Percentiles rank a stretch among this genome's conserved stretches.
These are phyloP conservation scores for Aureobasidium lini DNA, from an alignment of 2,329 filamentous ascomycete species.

Conservation along the genomic window DNA sequence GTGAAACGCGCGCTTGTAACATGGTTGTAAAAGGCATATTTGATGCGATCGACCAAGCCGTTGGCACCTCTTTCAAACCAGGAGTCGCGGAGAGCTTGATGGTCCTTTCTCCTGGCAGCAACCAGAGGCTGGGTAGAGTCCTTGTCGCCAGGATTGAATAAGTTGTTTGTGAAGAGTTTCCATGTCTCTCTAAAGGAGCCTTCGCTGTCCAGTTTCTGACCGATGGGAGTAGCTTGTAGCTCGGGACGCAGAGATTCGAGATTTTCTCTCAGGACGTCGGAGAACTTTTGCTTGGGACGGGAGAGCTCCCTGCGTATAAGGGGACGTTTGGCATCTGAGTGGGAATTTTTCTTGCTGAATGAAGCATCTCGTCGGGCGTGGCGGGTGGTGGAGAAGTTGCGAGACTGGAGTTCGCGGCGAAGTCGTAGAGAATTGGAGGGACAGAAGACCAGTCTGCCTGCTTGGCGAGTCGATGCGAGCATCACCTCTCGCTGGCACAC, in stretches of 20 bases:
- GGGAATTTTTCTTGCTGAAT: neutral
- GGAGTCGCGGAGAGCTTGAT: neutral
- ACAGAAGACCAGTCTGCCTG: constrained; percentile 34
- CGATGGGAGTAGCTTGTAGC: constrained; percentile 25
- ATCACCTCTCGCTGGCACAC: constrained; percentile 7
- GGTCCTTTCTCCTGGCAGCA: neutral
- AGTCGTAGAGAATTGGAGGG: constrained; percentile 25
- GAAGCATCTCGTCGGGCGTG: neutral
- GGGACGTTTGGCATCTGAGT: neutral
- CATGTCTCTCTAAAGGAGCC: constrained; percentile 22
- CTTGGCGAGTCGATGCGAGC: constrained; percentile 16
- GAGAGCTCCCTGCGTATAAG: neutral
- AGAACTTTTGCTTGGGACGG: neutral
- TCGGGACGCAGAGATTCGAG: constrained; percentile 22
- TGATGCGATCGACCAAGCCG: constrained; percentile 37
- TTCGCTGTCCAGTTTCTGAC: constrained; percentile 24
- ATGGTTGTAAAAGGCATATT: constrained; percentile 61
- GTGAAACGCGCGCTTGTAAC: constrained; percentile 53
- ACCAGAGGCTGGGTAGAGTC: neutral
- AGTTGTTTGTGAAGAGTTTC: constrained; percentile 18
- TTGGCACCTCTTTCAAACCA: constrained; percentile 17
- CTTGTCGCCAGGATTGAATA: constrained; percentile 7
- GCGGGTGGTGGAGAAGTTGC: constrained; percentile 1
- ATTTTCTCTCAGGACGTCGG: constrained; percentile 19
- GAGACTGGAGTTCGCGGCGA: constrained; percentile 20